Conservation (phyloP, 169 alveolate species). For the Perkinsus marinus region DNA sequence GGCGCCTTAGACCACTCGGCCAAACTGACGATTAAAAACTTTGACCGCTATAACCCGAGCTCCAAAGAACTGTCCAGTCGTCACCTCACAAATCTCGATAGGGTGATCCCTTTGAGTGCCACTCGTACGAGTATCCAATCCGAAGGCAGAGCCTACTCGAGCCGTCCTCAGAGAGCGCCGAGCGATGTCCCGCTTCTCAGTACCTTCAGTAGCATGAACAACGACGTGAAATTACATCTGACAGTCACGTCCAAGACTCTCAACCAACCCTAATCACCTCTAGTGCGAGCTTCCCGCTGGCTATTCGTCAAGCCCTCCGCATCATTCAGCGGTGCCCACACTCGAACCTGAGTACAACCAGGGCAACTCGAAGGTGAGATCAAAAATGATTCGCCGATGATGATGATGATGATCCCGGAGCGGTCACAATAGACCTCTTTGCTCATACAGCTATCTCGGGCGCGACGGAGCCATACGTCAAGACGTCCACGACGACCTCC, state of each 20-base stretch:
- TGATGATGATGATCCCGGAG: too few species aligned
- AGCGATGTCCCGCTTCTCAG: neutral
- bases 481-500: neutral
- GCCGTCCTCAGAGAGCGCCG: neutral
- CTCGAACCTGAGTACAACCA: neutral
- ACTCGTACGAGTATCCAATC: neutral
- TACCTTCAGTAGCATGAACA: neutral
- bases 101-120: neutral
- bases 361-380: neutral
- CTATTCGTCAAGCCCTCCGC: neutral
- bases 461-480: neutral
- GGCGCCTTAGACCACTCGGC: neutral
- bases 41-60: neutral
- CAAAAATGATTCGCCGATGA: too few species aligned
- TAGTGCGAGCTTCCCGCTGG: neutral
- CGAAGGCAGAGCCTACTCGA: neutral
- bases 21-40: neutral
- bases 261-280: neutral
- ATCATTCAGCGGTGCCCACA: neutral
- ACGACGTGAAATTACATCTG: neutral
- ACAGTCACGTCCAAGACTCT: neutral
- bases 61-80: neutral
- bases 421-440: too few species aligned
- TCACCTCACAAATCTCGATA: neutral
- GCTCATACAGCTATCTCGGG: neutral